Base-by-base conservation (phyloP, 2,329 filamentous ascomycete species). In the Fusarium subglutinans region DNA sequence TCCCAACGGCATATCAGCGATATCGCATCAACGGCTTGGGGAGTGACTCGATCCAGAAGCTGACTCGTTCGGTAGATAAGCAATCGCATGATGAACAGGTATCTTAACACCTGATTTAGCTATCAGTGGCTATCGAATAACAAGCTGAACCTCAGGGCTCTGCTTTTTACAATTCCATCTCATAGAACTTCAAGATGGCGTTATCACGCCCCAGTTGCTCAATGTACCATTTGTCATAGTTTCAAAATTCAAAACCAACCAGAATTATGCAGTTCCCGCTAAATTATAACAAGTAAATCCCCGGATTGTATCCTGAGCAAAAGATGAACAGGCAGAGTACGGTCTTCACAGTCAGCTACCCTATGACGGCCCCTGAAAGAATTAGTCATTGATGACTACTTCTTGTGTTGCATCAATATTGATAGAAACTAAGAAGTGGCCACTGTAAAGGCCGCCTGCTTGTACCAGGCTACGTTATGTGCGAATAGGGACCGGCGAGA, bases 181-280 rank as follows among this genome's bases (percentile, higher is more conserved):
- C 3, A 24, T 13, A 20, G 12, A 20, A 14, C 8, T 7, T 2
- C 24, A 37, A 8, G 13, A 26, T 30, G 45, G 17, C 12, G 17
- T 51, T 35, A 5, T 20, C 30, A 11, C 8, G 11, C 20, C 22
- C 22, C 3, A 24, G 12, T 20, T 24, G n/a, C 4, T 33, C 8
- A 17, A 22, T n/a, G 11, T n/a, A 8, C 5, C 6, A 18, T 33
- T 17, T 12, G 3, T 5, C 6, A 5, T 35, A 9, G 11, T 18
- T 14, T 24, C 5, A 2, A n/a, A 14, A 33, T 18, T 18, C 4
- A 10, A 24, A 10, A 5, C 0, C 11, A 6, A 10, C 17, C 3
- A 10, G 8, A 2, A 14, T 35, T 22, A 24, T 10, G 15, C 8
- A 14, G 8, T 18, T 9, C 18, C 15, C 14, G 8, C 3, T 24